Base-by-base conservation (phyloP, 2,329 filamentous ascomycete species). In the Botryotinia globosa region DNA sequence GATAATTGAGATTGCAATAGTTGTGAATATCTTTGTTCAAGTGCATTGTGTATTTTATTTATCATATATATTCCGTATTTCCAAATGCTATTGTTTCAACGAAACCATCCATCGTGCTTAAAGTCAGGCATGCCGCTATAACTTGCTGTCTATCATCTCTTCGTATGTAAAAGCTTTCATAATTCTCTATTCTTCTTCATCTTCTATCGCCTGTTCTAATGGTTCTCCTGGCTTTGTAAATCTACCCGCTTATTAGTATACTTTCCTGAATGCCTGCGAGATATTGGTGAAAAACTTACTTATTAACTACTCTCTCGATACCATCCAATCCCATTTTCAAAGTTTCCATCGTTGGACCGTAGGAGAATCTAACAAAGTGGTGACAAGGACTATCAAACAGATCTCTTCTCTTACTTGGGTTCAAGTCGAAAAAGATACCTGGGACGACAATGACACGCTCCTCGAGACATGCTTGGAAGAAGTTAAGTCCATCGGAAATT, bases 361-460 rank as follows among this genome's bases (percentile, higher is more conserved):
- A 97, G 72, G 91, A 94, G 78, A 97, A 87, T 69, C 94, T 88
- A 42, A 97, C 92, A 81, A 95, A 97, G 83, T 96, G 92, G 83
- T 98, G 95, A 83, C 95, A 98, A 74, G 95, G 95, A 77, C 90
- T 93, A 83, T 98, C 95, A 77, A 98, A 98, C 77, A 98, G 83
- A 82, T 98, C 95, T 81, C 95, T 88, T 76, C 95, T 88, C 82
- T 94, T 92, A 51, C 92, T 91, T 6, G 95, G 95, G 84, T 98
- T 98, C 76, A 98, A 84, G 80, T 98, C 95, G 82, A 98, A 98
- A 87, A 98, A 98, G 82, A 98, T 98, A 74, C 95, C 95, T 0
- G 95, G 95, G 7, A 98, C 95, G 29, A 98, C 94, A 80, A 98
- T 98, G 77, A 97, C 93, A 87, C 97, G 97, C 85, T 98, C 94